Evolutionary conservation across 2,329 filamentous ascomycete species (phyloP).

Genomic region (Kalaharituber pfeilii): DNA sequence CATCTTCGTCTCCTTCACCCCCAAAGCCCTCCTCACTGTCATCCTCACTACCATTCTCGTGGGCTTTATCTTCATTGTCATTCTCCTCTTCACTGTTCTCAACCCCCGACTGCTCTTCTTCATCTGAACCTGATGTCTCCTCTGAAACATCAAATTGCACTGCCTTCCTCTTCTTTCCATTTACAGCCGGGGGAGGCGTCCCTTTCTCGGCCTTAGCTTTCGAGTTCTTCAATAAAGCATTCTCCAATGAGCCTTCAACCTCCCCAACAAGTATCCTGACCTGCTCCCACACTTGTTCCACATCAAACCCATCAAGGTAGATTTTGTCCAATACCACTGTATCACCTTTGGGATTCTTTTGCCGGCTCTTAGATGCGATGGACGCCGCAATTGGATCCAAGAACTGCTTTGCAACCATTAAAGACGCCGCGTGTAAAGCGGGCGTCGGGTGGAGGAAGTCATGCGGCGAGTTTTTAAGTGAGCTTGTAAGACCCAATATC

Average conservation of each 20-base stretch:
- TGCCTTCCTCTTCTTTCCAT: conserved; percentile 15
- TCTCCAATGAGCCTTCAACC: conserved; percentile 4
- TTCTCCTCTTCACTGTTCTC: conserved; percentile 24
- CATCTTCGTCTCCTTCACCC: conserved; percentile 25
- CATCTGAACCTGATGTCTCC: conserved; percentile 24
- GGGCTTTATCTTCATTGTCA: conserved; percentile 22
- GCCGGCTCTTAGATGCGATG: conserved; percentile 5
- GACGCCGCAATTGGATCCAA: conserved; percentile 16
- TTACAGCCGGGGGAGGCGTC: neutral
- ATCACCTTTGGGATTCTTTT: conserved; percentile 3
- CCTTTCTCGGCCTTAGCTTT: conserved; percentile 23
- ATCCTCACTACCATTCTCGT: conserved; percentile 26
- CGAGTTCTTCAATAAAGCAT: conserved; percentile 22
- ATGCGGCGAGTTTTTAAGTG: neutral
- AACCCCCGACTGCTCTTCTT: conserved; percentile 29
- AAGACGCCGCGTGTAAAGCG: conserved; percentile 15
- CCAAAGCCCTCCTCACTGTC: conserved; percentile 25
- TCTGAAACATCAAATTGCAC: conserved; percentile 10
- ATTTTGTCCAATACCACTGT: conserved; percentile 37
- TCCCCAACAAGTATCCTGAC: conserved; percentile 35
- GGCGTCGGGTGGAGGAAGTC: neutral
- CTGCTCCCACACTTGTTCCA: conserved; percentile 87
- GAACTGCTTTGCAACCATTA: conserved; percentile 18
- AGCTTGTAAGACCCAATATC: neutral
- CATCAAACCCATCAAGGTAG: conserved; percentile 72